Base-by-base conservation (phyloP, 495 filamentous ascomycete genomes). In the Aspergillus haitiensis region DNA sequence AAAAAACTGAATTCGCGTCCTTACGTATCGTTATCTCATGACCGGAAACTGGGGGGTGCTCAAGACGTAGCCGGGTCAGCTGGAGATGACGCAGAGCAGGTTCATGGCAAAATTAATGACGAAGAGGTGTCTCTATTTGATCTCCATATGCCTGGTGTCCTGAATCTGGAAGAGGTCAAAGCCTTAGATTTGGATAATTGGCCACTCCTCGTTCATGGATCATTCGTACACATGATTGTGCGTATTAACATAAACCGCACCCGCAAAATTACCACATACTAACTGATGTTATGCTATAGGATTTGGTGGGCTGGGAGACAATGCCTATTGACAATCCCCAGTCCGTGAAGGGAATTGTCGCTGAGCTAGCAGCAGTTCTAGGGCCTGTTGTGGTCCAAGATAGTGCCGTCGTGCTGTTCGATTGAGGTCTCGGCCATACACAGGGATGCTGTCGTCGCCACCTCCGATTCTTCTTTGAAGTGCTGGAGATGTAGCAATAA, bases 351-450 rank as follows among this genome's bases (percentile, higher is more conserved):
- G 85, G 84, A 0, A 78, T 85, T 40, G 73, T 94, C 44, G 89
- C 84, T 6, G 91, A 96, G 66, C 72, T 96, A 37, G 88, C 89
- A 8, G 89, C 93, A 7, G 85, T 80, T 5, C 73, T 96, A 42
- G 93, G 93, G 3, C 82, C 84, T 7, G 84, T 86, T 7, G 64
- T 92, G 48, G 81, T 88, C 40, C 72, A 70, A 35, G 72, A 85
- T 52, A 81, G 74, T 52, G 78, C 73, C 0, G 76, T 77, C 33
- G 76, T 78, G 33, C 60, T 81, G 35, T 76, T 80, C 58, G 72
- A 75, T 49, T 77, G 55, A 63, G 35, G 16, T 12, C 0, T 36
- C 18, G 8, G 15, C 6, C 36, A 16, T 7, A 47, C 44, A 16
- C 10, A 9, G 44, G 5, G 13, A 47, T 47, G 27, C 15, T 13